A percentile compares a stretch with the other conserved stretches of the same genome.
Evolutionary conservation across 441 rosid genomes (phyloP).

Genomic region (Croton setiger): DNA sequence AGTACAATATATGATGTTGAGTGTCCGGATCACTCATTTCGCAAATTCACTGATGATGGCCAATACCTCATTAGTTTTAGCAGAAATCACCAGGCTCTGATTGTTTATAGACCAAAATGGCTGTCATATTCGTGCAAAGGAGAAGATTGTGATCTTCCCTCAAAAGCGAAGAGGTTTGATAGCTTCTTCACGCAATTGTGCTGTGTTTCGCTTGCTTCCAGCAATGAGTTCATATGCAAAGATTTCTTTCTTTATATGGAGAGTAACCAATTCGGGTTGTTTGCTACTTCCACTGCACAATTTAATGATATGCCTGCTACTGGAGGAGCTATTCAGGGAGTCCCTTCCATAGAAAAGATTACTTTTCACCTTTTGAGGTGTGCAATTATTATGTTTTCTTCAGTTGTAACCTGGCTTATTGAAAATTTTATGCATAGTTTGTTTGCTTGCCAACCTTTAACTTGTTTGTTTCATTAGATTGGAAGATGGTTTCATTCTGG

Average conservation of each 20-base stretch:
- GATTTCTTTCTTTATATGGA: conserved; percentile 85
- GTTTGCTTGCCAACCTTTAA: not conserved
- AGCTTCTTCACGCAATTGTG: conserved; percentile 84
- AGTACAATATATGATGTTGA: conserved; percentile 77
- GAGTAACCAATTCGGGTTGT: conserved; percentile 63
- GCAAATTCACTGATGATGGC: conserved; percentile 95
- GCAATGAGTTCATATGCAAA: conserved; percentile 82
- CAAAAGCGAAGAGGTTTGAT: conserved; percentile 67
- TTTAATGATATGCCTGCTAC: conserved; percentile 70
- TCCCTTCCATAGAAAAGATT: conserved; percentile 83
- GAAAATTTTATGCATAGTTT: not conserved
- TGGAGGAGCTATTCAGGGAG: conserved; percentile 74
- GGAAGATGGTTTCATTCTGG: conserved; percentile 80
- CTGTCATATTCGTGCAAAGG: conserved; percentile 63
- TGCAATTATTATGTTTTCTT: conserved; percentile 13
- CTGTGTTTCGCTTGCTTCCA: conserved; percentile 66
- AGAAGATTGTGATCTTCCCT: conserved; percentile 63
- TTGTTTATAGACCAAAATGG: conserved; percentile 92
- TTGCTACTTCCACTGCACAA: conserved; percentile 91
- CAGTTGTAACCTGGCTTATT: not conserved
- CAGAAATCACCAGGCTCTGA: conserved; percentile 75
- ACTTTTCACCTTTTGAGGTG: conserved; percentile 81
- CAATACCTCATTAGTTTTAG: conserved; percentile 88
- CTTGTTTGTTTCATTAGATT: conserved; percentile 38
- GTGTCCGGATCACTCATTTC: conserved; percentile 85